A percentile compares a stretch with the other conserved stretches of the same genome.
phyloP scores from a whole-genome alignment of 1,284 basidiomycete genomes.

The Singerocomus rubriflavus region DNA sequence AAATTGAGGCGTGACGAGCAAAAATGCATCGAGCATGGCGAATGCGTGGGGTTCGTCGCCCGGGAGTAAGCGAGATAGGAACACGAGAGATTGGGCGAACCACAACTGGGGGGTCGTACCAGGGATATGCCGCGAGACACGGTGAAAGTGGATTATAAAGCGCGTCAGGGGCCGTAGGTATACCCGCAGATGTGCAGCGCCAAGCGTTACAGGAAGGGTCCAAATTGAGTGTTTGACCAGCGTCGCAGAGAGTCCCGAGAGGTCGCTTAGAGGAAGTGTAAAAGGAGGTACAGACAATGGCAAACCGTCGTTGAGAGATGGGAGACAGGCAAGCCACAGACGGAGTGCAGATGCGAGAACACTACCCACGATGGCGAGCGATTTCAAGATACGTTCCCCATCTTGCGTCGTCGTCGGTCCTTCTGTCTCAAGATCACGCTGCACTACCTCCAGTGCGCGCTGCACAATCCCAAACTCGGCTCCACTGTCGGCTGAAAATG shows the following conservation, averaged over 20 bases:
- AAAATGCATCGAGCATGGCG: slow-evolving; percentile 18
- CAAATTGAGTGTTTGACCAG: slow-evolving; percentile 51
- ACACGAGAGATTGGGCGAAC: slow-evolving; percentile 60
- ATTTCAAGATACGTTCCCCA: slow-evolving; percentile 9
- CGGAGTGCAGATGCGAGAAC: slow-evolving; percentile 51
- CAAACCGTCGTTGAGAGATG: slow-evolving; percentile 35
- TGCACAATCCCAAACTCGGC: slow-evolving; percentile 29
- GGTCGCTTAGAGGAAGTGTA: slow-evolving; percentile 49
- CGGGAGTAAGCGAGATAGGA: slow-evolving; percentile 53
- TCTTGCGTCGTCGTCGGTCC: not conserved
- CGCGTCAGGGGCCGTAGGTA: slow-evolving; percentile 51
- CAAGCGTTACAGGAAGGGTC: slow-evolving; percentile 30
- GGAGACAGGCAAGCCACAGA: slow-evolving; percentile 59
- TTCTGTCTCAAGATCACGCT: slow-evolving; percentile 2
- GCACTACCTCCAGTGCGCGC: slow-evolving; percentile 16
- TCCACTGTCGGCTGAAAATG: slow-evolving; percentile 41
- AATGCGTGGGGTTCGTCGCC: slow-evolving; percentile 57
- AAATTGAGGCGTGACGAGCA: slow-evolving; percentile 21
- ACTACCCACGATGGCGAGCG: slow-evolving; percentile 12
- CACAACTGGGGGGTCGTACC: slow-evolving; percentile 54
- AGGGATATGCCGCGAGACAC: slow-evolving; percentile 53
- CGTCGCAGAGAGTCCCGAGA: slow-evolving; percentile 51
- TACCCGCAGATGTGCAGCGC: slow-evolving; percentile 25
- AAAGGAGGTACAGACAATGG: slow-evolving; percentile 47
- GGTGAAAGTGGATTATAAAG: slow-evolving; percentile 53